phyloP scores from a whole-genome alignment of 345 rosid genomes.

The Anastatica hierochuntica region DNA sequence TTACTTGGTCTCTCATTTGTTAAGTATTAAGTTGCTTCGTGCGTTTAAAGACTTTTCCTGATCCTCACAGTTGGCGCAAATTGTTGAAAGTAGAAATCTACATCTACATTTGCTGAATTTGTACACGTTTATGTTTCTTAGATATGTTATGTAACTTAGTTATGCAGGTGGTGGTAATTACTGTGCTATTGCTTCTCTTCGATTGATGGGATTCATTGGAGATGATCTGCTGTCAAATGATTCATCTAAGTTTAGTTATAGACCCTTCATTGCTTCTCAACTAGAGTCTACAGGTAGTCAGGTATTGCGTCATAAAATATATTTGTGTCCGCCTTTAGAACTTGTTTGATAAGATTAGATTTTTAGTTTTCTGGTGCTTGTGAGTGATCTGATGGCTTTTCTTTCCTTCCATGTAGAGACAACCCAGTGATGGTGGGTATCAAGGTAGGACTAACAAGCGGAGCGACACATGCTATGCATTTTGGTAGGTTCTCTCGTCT shows the following conservation, averaged over 20 bases:
- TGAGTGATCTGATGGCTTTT: not conserved
- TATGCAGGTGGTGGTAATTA: constrained; percentile 89
- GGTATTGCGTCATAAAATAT: not conserved
- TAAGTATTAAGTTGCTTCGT: too few species aligned
- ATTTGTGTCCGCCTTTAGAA: too few species aligned
- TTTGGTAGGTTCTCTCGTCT: constrained; percentile 47
- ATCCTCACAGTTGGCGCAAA: too few species aligned
- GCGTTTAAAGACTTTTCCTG: too few species aligned
- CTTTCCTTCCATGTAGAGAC: constrained; percentile 45
- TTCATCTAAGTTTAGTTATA: constrained; percentile 33
- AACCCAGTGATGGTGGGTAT: constrained; percentile 75
- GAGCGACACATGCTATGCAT: constrained; percentile 96
- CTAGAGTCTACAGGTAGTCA: constrained; percentile 84
- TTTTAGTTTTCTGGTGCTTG: too few species aligned
- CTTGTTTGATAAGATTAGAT: too few species aligned
- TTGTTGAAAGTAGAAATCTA: too few species aligned
- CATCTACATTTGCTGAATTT: too few species aligned
- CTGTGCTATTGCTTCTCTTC: constrained; percentile 89
- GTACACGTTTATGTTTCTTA: constrained; percentile 17
- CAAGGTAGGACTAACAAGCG: constrained; percentile 84
- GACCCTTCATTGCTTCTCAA: constrained; percentile 45
- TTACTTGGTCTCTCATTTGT: too few species aligned
- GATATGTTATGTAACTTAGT: constrained; percentile 36
- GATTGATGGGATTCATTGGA: constrained; percentile 69
- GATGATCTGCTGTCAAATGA: constrained; percentile 43